These are phyloP conservation scores for Taphrina communis DNA, from an alignment of 1,139 yeast genomes.

Conservation along the genomic window DNA sequence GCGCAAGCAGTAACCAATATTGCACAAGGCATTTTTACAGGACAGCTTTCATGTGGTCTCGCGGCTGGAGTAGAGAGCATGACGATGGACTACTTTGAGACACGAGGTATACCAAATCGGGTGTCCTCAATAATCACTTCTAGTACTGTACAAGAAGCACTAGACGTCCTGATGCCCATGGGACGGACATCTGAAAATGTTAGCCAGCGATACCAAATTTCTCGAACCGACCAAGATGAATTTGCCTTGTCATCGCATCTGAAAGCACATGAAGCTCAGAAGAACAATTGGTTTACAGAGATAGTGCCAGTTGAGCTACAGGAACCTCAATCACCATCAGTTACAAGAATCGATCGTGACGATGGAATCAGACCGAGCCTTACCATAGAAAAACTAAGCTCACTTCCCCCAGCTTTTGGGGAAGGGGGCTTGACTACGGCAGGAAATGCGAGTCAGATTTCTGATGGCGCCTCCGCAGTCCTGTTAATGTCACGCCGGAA, in stretches of 20 bases:
- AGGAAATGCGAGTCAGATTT: slow-evolving; percentile 93
- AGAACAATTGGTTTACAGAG: slow-evolving; percentile 54
- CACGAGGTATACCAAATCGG: slow-evolving; percentile 50
- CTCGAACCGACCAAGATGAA: slow-evolving; percentile 52
- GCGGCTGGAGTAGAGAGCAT: slow-evolving; percentile 59
- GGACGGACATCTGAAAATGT: slow-evolving; percentile 55
- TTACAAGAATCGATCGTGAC: slow-evolving; percentile 66
- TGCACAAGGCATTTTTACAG: slow-evolving; percentile 52
- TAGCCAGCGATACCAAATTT: slow-evolving; percentile 49
- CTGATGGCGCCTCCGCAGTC: slow-evolving; percentile 95
- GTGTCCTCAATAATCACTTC: slow-evolving; percentile 60
- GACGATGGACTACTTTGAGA: slow-evolving; percentile 55
- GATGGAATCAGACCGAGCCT: slow-evolving; percentile 92
- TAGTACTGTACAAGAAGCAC: slow-evolving; percentile 54
- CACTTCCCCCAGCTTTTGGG: slow-evolving; percentile 83
- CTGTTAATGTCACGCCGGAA: slow-evolving; percentile 81
- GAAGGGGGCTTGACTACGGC: slow-evolving; percentile 67
- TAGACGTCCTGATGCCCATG: slow-evolving; percentile 55
- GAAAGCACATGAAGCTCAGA: slow-evolving; percentile 54
- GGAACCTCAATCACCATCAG: slow-evolving; percentile 54
- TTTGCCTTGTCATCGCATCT: slow-evolving; percentile 54
- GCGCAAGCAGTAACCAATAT: slow-evolving; percentile 55
- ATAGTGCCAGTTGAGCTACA: slow-evolving; percentile 58
- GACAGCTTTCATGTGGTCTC: slow-evolving; percentile 53
- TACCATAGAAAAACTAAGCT: slow-evolving; percentile 72